Conservation (phyloP, 1,139 yeast genomes). For the Pichia sp. region DNA sequence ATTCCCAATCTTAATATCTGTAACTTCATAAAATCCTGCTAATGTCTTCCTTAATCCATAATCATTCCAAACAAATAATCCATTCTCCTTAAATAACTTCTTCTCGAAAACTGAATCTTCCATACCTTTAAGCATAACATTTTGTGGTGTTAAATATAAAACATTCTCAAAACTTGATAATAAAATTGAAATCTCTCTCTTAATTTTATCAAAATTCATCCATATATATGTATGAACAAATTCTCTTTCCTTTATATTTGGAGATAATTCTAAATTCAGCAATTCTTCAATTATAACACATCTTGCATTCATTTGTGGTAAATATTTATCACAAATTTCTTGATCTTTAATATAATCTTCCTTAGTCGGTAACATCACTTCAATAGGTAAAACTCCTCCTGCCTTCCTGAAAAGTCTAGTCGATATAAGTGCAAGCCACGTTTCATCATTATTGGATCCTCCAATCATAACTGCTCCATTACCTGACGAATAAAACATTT, state of each 20-base stretch:
- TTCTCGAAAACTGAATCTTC: conserved; percentile 42
- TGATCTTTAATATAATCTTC: conserved; percentile 40
- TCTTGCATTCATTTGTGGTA: conserved; percentile 43
- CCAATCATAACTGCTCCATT: conserved; percentile 59
- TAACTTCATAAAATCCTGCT: conserved; percentile 50
- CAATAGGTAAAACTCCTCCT: conserved; percentile 53
- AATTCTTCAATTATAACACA: conserved; percentile 33
- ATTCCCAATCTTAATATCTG: conserved; percentile 32
- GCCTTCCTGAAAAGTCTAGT: conserved; percentile 45
- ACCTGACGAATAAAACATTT: conserved; percentile 31
- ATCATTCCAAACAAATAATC: conserved; percentile 59
- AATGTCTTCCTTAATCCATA: conserved; percentile 56
- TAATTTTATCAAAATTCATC: conserved; percentile 31
- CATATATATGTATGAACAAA: conserved; percentile 23
- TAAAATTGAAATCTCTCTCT: conserved; percentile 54
- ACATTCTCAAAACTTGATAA: conserved; percentile 54
- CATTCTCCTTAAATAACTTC: conserved; percentile 31
- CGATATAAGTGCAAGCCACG: conserved; percentile 48
- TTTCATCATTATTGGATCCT: conserved; percentile 47
- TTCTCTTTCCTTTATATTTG: background rate
- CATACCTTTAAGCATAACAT: conserved; percentile 50
- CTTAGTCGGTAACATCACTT: conserved; percentile 49
- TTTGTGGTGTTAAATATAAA: conserved; percentile 59
- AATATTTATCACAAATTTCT: conserved; percentile 38
- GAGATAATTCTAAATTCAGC: conserved; percentile 19